phyloP scores from a whole-genome alignment of 805 yeast species.

The Cyberlindnera bimundalis region DNA sequence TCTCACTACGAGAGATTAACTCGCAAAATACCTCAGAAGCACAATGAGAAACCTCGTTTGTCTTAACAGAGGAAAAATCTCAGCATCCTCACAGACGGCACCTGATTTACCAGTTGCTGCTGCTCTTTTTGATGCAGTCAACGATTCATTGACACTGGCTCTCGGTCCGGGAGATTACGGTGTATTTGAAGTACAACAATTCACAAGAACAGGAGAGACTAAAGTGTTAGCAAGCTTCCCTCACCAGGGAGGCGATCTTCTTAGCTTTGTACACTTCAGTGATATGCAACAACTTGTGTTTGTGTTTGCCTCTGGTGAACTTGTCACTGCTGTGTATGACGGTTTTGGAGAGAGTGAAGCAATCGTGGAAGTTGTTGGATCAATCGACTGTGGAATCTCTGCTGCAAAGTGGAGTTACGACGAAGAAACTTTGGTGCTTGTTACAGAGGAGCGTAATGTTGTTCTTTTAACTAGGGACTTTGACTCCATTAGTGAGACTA shows the following conservation, averaged over 20 bases:
- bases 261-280: conserved; percentile 64
- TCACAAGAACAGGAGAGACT: conserved; percentile 58
- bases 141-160: conserved; percentile 68
- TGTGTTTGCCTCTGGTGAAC: conserved; percentile 73
- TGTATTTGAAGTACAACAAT: conserved; percentile 72
- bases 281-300: conserved; percentile 66
- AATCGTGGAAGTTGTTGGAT: conserved; percentile 70
- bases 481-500: conserved; percentile 72
- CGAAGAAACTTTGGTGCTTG: conserved; percentile 76
- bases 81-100: conserved; percentile 51
- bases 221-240: conserved; percentile 61
- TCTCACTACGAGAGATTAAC: too few relatives aligned
- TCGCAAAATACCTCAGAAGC: too few relatives aligned
- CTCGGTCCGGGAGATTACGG: conserved; percentile 54
- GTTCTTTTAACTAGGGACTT: conserved; percentile 69
- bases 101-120: conserved; percentile 60
- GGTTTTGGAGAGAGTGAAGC: conserved; percentile 37
- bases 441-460: conserved; percentile 59
- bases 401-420: conserved; percentile 89
- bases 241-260: conserved; percentile 38
- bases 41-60: conserved; percentile 48
- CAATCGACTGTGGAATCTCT: conserved; percentile 69
- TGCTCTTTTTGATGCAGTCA: conserved; percentile 65
- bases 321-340: conserved; percentile 62
- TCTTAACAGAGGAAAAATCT: conserved; percentile 51